Conservation (phyloP, 2,329 filamentous ascomycete species). For the Trichothecium sympodiale region DNA sequence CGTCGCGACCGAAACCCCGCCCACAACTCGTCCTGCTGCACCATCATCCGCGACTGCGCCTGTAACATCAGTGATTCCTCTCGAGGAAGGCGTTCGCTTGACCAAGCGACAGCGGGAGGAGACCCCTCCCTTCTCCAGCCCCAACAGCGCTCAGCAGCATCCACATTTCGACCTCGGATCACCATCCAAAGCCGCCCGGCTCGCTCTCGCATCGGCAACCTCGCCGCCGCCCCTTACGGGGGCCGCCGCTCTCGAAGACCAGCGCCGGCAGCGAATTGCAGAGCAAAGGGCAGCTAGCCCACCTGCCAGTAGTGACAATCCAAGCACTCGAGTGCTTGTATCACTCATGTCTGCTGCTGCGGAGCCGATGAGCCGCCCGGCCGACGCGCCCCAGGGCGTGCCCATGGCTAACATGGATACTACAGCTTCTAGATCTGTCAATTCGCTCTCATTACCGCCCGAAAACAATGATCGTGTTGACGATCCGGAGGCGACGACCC, state of each 20-base stretch:
- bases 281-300: conserved; percentile 26
- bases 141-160: conserved; percentile 15
- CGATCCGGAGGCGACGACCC: conserved; percentile 28
- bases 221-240: conserved; percentile 39
- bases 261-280: conserved; percentile 34
- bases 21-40: conserved; percentile 22
- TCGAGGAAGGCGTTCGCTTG: conserved; percentile 27
- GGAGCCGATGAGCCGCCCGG: conserved; percentile 43
- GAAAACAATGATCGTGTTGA: conserved; percentile 22
- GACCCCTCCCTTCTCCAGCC: conserved; percentile 28
- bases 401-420: conserved; percentile 33
- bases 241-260: conserved; percentile 42
- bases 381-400: conserved; percentile 35
- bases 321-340: conserved; percentile 39
- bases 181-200: conserved; percentile 42
- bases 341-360: conserved; percentile 43
- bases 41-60: conserved; percentile 8
- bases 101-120: conserved; percentile 36
- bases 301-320: conserved; percentile 38
- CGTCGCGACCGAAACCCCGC: conserved; percentile 40
- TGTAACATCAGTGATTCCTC: conserved; percentile 22
- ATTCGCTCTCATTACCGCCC: conserved; percentile 20
- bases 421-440: conserved; percentile 21
- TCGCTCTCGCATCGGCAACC: conserved; percentile 30
- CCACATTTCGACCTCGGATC: conserved; percentile 29